Evolutionary conservation across 2,329 filamentous ascomycete species (phyloP).

Genomic region (Penicillium sp.): DNA sequence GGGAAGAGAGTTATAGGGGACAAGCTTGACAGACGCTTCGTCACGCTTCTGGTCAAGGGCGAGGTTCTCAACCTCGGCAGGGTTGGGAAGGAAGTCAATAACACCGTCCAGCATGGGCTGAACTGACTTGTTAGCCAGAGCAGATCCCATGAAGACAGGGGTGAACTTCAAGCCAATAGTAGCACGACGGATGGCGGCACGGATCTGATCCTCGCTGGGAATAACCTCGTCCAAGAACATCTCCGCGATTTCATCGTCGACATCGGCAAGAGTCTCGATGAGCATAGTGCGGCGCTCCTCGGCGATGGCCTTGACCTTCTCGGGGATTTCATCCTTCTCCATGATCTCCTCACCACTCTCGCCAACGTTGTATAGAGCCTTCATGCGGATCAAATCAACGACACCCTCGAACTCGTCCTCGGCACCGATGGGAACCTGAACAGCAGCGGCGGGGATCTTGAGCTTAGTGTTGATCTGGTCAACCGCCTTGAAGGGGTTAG

Average conservation of each 20-base stretch:
- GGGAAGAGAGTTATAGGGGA: slow-evolving; percentile 89
- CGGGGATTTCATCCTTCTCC: slow-evolving; percentile 76
- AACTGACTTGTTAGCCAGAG: slow-evolving; percentile 88
- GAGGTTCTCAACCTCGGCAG: slow-evolving; percentile 81
- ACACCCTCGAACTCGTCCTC: slow-evolving; percentile 93
- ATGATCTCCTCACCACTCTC: slow-evolving; percentile 74
- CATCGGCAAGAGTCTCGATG: slow-evolving; percentile 93
- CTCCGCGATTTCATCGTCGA: slow-evolving; percentile 96
- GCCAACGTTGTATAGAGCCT: slow-evolving; percentile 89
- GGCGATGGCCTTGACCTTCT: slow-evolving; percentile 71
- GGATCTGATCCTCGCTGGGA: slow-evolving; percentile 79
- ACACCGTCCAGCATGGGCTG: slow-evolving; percentile 97
- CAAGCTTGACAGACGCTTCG: slow-evolving; percentile 79
- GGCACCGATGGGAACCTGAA: slow-evolving; percentile 89
- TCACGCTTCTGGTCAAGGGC: slow-evolving; percentile 78
- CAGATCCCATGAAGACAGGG: slow-evolving; percentile 94
- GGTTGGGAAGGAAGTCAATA: slow-evolving; percentile 93
- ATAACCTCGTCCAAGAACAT: slow-evolving; percentile 84
- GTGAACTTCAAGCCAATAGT: slow-evolving; percentile 90
- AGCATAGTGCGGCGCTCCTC: slow-evolving; percentile 80
- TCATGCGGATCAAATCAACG: slow-evolving; percentile 89
- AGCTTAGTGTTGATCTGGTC: slow-evolving; percentile 98
- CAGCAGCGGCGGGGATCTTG: slow-evolving; percentile 84
- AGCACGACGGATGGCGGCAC: slow-evolving; percentile 83
- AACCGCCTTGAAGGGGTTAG: slow-evolving; percentile 95